Evolutionary conservation across 306 rosid species (phyloP), one percentile per base, ranked within the genome.

Genomic region (Sesbania bispinosa): DNA sequence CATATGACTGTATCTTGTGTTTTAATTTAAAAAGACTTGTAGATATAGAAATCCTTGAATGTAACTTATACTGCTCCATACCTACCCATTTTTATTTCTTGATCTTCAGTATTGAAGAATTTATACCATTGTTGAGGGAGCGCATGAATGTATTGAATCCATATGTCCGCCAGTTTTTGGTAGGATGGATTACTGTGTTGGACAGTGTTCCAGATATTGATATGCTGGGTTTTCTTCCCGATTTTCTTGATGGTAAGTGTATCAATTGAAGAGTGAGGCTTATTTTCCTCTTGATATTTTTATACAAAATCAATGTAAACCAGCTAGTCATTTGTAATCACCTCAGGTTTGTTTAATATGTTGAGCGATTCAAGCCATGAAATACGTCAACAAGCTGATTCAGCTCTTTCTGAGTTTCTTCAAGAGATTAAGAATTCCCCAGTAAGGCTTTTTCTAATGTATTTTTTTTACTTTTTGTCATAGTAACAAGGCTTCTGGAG

Each of bases 91-190:
- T 71, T 30, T 42, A 38, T 59, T 72, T 52, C 27, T 62, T 73
- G 55, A 30, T 74, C 5, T 46, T 64, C 86, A 94, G 98, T 80
- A 90, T 90, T 69, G 98, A 94, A 86, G 98, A 94, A 91, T 94
- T n/a, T n/a, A n/a, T n/a, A 74, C 98, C 98, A 7, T 75, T 94
- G 80, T 75, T 94, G 84, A 88, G 97, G 95, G 97, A 94, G 88
- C 97, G 98, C 57, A 90, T 94, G 96, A 94, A 94, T 81, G 90
- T 94, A 80, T 79, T 94, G 64, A 90, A 94, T 82, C 97, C 97
- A 36, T 89, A 86, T 82, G 96, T 94, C 36, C 96, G 98, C 27
- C 97, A 89, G 85, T 94, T 94, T 94, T 83, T 94, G 88, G 97
- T 90, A 19, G 98, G 98, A 83, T 94, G 98, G 98, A 90, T 94